Evolutionary conservation across 2,329 filamentous ascomycete genomes (phyloP).

Genomic region (Elsinoe batatas): DNA sequence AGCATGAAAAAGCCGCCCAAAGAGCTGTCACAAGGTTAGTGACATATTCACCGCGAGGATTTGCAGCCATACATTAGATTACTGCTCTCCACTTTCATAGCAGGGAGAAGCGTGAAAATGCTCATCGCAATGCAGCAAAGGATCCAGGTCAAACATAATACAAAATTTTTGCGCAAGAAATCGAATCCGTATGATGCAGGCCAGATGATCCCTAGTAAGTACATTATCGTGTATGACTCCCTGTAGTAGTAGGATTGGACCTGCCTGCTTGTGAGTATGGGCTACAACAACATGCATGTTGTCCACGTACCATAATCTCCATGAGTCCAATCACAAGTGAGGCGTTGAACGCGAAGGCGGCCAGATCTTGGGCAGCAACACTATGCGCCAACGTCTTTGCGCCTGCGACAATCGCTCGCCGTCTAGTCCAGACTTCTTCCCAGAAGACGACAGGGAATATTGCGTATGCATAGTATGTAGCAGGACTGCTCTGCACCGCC

Average conservation of each 20-base stretch:
- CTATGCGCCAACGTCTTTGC: constrained; percentile 59
- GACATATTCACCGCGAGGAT: not conserved
- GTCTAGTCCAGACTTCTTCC: constrained; percentile 82
- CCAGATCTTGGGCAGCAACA: constrained; percentile 46
- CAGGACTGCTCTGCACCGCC: constrained; percentile 65
- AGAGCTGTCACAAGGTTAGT: constrained; percentile 40
- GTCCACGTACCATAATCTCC: constrained; percentile 52
- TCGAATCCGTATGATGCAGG: constrained; percentile 61
- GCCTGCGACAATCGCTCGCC: constrained; percentile 59
- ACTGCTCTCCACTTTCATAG: constrained; percentile 72
- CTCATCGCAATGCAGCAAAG: constrained; percentile 76
- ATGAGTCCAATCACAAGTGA: constrained; percentile 64
- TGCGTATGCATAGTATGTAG: constrained; percentile 81
- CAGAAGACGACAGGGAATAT: constrained; percentile 92
- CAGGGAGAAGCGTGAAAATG: constrained; percentile 77
- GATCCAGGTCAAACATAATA: constrained; percentile 61
- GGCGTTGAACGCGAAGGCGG: constrained; percentile 54
- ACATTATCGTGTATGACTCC: constrained; percentile 75
- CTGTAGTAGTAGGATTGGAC: constrained; percentile 87
- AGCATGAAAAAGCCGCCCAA: constrained; percentile 72
- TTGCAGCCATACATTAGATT: constrained; percentile 54
- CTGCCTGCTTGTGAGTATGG: constrained; percentile 33
- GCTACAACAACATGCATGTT: too few species aligned
- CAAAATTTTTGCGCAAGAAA: constrained; percentile 58
- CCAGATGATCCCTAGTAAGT: constrained; percentile 67